These are phyloP conservation scores for Asterophora parasitica DNA, from an alignment of 768 basidiomycete species.

Conservation along the genomic window DNA sequence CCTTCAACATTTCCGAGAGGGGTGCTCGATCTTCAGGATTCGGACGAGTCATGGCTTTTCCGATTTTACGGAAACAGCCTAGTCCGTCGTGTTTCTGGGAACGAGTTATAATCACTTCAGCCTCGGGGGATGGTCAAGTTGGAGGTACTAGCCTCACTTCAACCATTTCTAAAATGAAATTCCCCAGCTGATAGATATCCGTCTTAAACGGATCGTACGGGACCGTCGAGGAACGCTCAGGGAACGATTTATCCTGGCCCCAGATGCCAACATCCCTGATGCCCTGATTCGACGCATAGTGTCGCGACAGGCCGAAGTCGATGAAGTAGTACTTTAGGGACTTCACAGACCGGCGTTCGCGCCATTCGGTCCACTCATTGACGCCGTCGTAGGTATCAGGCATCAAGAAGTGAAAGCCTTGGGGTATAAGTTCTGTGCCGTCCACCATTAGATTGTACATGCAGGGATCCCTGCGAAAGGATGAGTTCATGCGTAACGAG, in stretches of 20 bases:
- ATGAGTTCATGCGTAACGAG: background rate
- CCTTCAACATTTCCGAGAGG: background rate
- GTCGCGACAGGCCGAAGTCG: background rate
- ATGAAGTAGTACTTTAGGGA: slow-evolving; percentile 1
- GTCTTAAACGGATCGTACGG: slow-evolving; percentile 6
- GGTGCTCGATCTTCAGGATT: slow-evolving; percentile 5
- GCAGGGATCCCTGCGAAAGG: slow-evolving; percentile 8
- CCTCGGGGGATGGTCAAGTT: too few relatives aligned
- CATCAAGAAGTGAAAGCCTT: slow-evolving; percentile 19
- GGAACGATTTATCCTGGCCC: slow-evolving; percentile 1
- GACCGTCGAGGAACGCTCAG: background rate
- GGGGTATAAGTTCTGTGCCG: slow-evolving; percentile 20
- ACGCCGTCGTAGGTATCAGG: slow-evolving; percentile 14
- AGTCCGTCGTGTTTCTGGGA: slow-evolving; percentile 9
- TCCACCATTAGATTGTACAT: slow-evolving; percentile 34
- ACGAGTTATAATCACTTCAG: background rate
- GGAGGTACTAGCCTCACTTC: too few relatives aligned
- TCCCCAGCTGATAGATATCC: slow-evolving; percentile 5
- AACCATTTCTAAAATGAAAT: too few relatives aligned
- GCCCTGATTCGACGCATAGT: background rate
- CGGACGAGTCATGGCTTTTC: slow-evolving; percentile 2
- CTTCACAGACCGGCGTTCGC: background rate
- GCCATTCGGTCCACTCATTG: slow-evolving; percentile 6
- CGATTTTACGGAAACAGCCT: background rate
- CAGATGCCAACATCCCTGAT: background rate